A percentile compares a stretch with the other conserved stretches of the same genome.
Evolutionary conservation across 2,329 filamentous ascomycete species (phyloP).

Genomic region (Paracamarosporium sp.): DNA sequence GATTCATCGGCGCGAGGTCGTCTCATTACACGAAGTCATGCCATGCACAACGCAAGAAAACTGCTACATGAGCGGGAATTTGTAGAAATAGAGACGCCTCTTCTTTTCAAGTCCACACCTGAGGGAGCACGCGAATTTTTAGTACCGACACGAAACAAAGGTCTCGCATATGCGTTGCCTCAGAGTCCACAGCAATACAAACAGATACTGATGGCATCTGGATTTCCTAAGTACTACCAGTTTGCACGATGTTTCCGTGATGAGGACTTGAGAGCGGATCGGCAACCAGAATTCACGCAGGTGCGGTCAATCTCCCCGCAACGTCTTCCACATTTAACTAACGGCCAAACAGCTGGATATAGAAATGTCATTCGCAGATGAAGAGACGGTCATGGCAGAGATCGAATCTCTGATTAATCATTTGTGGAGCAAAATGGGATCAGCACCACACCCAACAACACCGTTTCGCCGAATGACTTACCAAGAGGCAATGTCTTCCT

Average conservation of each 20-base stretch:
- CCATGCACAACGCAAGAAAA: conserved; percentile 61
- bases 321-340: conserved; percentile 1
- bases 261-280: conserved; percentile 88
- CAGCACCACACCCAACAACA: conserved; percentile 50
- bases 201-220: conserved; percentile 94
- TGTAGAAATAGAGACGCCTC: conserved; percentile 85
- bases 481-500: conserved; percentile 75
- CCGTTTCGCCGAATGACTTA: conserved; percentile 72
- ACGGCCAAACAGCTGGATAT: conserved; percentile 72
- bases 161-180: conserved; percentile 85
- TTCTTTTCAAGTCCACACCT: conserved; percentile 96
- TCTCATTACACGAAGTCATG: conserved; percentile 71
- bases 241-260: conserved; percentile 95
- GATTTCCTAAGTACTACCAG: conserved; percentile 83
- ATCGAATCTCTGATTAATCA: conserved; percentile 62
- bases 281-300: conserved; percentile 97
- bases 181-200: conserved; percentile 99
- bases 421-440: conserved; percentile 60
- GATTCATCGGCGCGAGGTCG: conserved; percentile 70
- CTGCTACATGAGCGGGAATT: conserved; percentile 66
- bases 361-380: conserved; percentile 86
- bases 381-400: conserved; percentile 70
- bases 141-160: conserved; percentile 80
- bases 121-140: conserved; percentile 95
- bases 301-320: conserved; percentile 51